Evolutionary conservation across 139 green algal genomes (phyloP).

Genomic region (Asterochloris erici): DNA sequence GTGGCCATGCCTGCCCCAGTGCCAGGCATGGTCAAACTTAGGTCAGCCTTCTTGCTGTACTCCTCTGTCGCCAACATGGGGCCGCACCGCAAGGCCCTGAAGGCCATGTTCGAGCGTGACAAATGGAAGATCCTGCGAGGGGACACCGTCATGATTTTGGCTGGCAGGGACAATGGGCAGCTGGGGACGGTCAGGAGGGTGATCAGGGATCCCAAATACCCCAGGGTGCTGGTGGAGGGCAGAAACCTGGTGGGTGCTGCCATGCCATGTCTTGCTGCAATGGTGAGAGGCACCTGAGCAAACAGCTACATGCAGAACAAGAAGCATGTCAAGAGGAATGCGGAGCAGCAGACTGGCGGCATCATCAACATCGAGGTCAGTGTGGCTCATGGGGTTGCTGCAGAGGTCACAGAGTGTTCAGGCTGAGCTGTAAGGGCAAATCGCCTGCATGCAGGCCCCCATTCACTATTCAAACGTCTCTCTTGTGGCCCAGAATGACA

Average conservation of each 20-base stretch:
- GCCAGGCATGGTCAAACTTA: too few species aligned
- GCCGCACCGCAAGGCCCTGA: conserved; percentile 23
- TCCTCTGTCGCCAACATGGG: conserved; percentile 26
- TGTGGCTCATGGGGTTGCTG: background rate
- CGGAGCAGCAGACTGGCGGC: conserved; percentile 50
- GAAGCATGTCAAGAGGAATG: conserved; percentile 47
- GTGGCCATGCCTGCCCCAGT: too few species aligned
- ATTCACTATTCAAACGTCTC: conserved; percentile 79
- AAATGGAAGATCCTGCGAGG: conserved; percentile 60
- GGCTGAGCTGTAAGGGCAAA: background rate
- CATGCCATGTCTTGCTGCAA: background rate
- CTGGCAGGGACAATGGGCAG: conserved; percentile 72
- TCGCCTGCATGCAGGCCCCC: conserved; percentile 36
- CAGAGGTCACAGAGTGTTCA: background rate
- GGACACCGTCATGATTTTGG: conserved; percentile 58
- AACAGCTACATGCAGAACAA: conserved; percentile 46
- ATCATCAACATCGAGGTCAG: conserved; percentile 59
- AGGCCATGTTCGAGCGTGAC: conserved; percentile 38
- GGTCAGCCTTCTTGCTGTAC: too few species aligned
- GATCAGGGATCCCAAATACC: conserved; percentile 45
- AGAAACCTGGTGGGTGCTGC: conserved; percentile 63
- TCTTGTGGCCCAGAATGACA: conserved; percentile 56
- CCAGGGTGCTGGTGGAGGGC: conserved; percentile 65
- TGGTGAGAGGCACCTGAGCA: background rate
- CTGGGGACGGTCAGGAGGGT: conserved; percentile 56